A percentile compares a stretch with the other conserved stretches of the same genome.
Conservation (phyloP, 495 filamentous ascomycete species). For the Aspergillus steynii region DNA sequence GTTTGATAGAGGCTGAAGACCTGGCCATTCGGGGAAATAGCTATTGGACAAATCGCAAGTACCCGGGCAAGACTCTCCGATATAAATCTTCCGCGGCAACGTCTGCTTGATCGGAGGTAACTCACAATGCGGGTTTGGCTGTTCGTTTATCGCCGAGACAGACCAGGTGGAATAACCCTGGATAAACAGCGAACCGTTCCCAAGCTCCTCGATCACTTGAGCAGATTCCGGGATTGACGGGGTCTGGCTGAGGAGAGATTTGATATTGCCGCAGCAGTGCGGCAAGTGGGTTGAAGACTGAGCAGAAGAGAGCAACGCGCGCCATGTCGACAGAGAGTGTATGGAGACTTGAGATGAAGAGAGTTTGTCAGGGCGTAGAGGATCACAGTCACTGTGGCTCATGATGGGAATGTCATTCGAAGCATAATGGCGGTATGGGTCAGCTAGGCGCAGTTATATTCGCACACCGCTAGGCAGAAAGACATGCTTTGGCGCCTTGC, state of each 20-base stretch:
- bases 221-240: not conserved
- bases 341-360: too few relatives aligned
- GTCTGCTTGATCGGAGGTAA: not conserved
- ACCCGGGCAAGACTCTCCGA: not conserved
- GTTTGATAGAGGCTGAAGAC: not conserved
- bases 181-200: not conserved
- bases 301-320: too few relatives aligned
- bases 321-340: too few relatives aligned
- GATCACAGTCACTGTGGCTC: too few relatives aligned
- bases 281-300: too few relatives aligned
- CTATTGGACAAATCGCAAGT: constrained; percentile 5
- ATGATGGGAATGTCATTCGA: too few relatives aligned
- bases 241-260: not conserved
- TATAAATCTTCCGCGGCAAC: not conserved
- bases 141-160: not conserved
- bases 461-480: too few relatives aligned
- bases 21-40: constrained; percentile 2
- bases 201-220: not conserved
- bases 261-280: not conserved
- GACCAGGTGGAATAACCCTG: not conserved
- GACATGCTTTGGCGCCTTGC: too few relatives aligned
- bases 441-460: too few relatives aligned
- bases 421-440: too few relatives aligned
- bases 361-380: too few relatives aligned
- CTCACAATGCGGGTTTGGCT: not conserved